These are phyloP conservation scores for Nothophytophthora sp. DNA, from an alignment of 352 stramenopile species.

Conservation along the genomic window DNA sequence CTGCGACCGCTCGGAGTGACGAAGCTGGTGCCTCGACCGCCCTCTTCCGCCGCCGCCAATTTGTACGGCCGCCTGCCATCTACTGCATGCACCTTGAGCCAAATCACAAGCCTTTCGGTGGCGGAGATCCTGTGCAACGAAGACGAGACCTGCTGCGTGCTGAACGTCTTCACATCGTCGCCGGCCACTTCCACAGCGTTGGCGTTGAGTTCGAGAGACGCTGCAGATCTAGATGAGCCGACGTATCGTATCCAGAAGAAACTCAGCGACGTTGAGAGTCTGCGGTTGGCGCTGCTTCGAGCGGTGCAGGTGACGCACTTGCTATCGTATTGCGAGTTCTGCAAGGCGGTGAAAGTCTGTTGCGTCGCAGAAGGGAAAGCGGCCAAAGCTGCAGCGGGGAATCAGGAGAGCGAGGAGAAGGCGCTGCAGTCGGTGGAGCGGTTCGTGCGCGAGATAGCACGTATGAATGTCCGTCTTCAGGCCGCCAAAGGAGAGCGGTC, in stretches of 20 bases:
- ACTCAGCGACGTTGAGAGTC: constrained; percentile 3
- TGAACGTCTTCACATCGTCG: constrained; percentile 28
- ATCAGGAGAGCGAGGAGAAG: neutral
- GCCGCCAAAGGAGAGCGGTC: constrained; percentile 1
- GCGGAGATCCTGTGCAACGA: constrained; percentile 7
- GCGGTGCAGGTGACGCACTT: constrained; percentile 12
- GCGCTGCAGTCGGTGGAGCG: constrained; percentile 1
- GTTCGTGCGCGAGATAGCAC: constrained; percentile 6
- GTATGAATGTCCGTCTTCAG: neutral
- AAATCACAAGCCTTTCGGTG: constrained; percentile 29
- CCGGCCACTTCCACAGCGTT: neutral
- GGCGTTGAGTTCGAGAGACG: neutral
- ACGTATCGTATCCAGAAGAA: constrained; percentile 7
- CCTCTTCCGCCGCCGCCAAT: no score
- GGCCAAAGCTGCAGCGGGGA: neutral
- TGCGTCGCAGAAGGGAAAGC: neutral
- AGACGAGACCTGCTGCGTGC: constrained; percentile 12
- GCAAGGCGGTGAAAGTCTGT: constrained; percentile 6
- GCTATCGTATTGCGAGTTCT: constrained; percentile 6
- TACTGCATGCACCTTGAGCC: constrained; percentile 30
- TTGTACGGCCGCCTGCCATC: no score
- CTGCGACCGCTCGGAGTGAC: no score
- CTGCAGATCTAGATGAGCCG: neutral
- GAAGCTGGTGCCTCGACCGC: no score
- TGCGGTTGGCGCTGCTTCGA: neutral